Conservation (phyloP, 2,329 filamentous ascomycete genomes). For the Colletotrichum shisoi region DNA sequence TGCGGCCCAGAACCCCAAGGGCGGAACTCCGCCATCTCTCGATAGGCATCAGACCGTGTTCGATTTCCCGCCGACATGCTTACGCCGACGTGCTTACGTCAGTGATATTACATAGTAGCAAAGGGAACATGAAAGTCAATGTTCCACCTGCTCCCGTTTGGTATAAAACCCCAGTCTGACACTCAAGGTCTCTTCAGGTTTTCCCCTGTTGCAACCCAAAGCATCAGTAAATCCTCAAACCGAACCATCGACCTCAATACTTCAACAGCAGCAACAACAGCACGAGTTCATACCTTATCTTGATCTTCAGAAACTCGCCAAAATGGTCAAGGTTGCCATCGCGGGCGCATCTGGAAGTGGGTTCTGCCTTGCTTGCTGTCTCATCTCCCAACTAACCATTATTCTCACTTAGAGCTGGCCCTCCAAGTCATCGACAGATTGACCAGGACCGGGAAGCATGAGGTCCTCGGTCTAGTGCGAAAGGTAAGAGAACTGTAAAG, state of each 20-base stretch:
- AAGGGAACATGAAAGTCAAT: too few relatives aligned
- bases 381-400: neutral
- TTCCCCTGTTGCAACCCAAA: neutral
- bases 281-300: too few relatives aligned
- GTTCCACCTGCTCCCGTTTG: too few relatives aligned
- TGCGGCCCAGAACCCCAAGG: neutral
- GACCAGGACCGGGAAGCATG: conserved; percentile 37
- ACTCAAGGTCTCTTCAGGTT: too few relatives aligned
- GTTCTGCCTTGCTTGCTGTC: neutral
- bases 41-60: neutral
- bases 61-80: neutral
- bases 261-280: too few relatives aligned
- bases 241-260: neutral
- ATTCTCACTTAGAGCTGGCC: conserved; percentile 35
- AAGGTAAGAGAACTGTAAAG: conserved; percentile 37
- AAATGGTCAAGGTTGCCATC: conserved; percentile 37
- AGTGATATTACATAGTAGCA: too few relatives aligned
- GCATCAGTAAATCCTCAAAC: neutral
- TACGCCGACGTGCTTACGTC: too few relatives aligned
- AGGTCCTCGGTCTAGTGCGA: conserved; percentile 43
- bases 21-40: conserved; percentile 3
- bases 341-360: conserved; percentile 36
- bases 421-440: conserved; percentile 41
- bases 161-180: neutral
- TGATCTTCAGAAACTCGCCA: neutral